phyloP scores from a whole-genome alignment of 805 yeast genomes.

The Candida argentea region DNA sequence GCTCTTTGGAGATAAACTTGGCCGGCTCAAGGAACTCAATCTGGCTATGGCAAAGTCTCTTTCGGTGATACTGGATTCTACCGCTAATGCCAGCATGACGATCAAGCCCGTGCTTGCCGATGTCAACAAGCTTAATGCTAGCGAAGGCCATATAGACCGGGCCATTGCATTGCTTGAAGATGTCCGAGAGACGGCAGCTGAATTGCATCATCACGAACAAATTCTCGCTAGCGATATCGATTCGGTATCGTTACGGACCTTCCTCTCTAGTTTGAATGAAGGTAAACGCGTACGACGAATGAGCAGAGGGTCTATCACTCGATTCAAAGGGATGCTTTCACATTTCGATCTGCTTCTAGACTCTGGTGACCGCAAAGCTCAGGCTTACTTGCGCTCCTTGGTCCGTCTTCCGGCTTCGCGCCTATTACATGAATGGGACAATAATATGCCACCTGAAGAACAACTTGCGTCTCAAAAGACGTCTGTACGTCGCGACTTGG shows the following conservation, averaged over 20 bases:
- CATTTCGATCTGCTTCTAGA: constrained; percentile 48
- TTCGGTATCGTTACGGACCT: constrained; percentile 29
- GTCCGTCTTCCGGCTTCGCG: constrained; percentile 15
- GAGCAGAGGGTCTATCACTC: constrained; percentile 32
- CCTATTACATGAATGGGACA: constrained; percentile 24
- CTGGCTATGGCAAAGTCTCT: constrained; percentile 46
- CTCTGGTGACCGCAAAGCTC: constrained; percentile 46
- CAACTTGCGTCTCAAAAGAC: neutral
- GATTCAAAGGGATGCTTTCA: constrained; percentile 58
- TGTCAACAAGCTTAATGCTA: constrained; percentile 44
- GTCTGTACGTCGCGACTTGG: constrained; percentile 11
- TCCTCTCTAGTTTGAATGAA: constrained; percentile 20
- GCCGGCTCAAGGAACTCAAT: constrained; percentile 48
- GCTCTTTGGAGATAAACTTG: constrained; percentile 65
- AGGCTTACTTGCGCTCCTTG: constrained; percentile 32
- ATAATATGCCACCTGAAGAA: constrained; percentile 15
- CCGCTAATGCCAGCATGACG: constrained; percentile 47
- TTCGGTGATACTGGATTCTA: constrained; percentile 38
- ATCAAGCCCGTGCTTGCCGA: constrained; percentile 65
- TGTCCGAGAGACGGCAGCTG: constrained; percentile 41
- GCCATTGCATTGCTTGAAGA: constrained; percentile 42
- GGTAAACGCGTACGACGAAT: constrained; percentile 38
- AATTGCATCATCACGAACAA: constrained; percentile 30
- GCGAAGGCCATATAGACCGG: constrained; percentile 48
- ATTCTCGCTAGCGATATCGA: constrained; percentile 24